Conservation (phyloP, 2,329 filamentous ascomycete species). For the Aspergillus sp. region DNA sequence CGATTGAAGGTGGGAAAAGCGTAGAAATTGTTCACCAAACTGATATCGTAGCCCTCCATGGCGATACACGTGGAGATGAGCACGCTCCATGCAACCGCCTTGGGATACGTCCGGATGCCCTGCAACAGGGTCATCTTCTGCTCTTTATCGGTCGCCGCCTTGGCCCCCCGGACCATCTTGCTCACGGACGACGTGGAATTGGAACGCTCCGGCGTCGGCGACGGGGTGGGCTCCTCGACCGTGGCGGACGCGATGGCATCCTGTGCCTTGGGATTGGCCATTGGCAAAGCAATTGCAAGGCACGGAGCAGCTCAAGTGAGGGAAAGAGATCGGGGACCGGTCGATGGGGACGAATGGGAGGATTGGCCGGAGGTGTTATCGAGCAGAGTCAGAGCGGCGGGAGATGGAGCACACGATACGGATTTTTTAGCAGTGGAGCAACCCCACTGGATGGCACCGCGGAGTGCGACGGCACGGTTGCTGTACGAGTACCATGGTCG, state of each 20-base stretch:
- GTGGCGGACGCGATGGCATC: conserved; percentile 18
- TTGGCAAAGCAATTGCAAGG: conserved; percentile 5
- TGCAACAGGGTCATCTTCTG: conserved; percentile 65
- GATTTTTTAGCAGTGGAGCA: too few species aligned
- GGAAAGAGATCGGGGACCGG: neutral
- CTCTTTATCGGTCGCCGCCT: conserved; percentile 38
- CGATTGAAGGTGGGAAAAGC: conserved; percentile 34
- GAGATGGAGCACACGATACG: too few species aligned
- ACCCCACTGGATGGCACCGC: too few species aligned
- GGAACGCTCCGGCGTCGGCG: conserved; percentile 9
- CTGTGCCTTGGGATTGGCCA: conserved; percentile 22
- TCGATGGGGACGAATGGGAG: neutral
- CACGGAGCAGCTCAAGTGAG: neutral
- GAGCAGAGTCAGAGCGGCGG: too few species aligned
- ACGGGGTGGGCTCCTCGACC: conserved; percentile 8
- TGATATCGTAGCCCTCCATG: conserved; percentile 87
- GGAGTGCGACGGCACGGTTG: too few species aligned
- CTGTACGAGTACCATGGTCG: too few species aligned
- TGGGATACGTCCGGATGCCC: conserved; percentile 74
- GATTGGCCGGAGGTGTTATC: too few species aligned
- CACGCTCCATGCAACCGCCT: conserved; percentile 74
- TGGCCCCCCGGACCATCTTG: conserved; percentile 34
- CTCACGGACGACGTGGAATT: conserved; percentile 19
- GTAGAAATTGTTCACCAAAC: conserved; percentile 74
- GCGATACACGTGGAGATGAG: conserved; percentile 83